These are phyloP conservation scores for Mercurialis annua DNA, from an alignment of 345 rosid genomes.

Conservation along the genomic window DNA sequence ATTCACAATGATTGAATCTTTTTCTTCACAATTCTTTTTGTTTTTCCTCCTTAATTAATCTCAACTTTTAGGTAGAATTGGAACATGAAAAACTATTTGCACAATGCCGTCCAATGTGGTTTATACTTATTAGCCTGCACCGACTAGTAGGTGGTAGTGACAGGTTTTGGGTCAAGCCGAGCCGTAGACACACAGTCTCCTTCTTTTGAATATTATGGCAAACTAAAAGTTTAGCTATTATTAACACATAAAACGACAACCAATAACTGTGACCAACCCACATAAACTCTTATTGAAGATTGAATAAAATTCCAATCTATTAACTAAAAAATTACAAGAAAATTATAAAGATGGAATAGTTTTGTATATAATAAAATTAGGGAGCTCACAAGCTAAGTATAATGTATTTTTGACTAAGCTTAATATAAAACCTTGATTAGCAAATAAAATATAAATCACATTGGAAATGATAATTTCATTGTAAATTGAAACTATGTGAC, in stretches of 20 bases:
- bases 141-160: constrained; percentile 6
- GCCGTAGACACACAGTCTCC: not conserved
- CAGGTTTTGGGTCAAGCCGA: not conserved
- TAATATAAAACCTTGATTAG: no score
- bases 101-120: not conserved
- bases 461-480: constrained; percentile 7
- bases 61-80: no score
- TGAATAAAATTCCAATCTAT: no score
- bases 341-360: no score
- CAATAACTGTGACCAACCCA: not conserved
- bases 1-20: no score
- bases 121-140: constrained; percentile 10
- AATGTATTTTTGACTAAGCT: not conserved
- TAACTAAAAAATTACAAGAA: no score
- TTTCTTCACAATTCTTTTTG: no score
- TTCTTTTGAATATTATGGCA: not conserved
- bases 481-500: not conserved
- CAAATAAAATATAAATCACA: not conserved
- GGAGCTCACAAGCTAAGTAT: not conserved
- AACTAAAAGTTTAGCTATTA: not conserved
- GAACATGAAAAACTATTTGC: not conserved
- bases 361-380: no score
- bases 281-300: no score
- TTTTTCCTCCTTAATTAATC: no score
- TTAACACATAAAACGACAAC: not conserved